Conservation (phyloP, 1,139 yeast genomes). For the Pichia sp. region DNA sequence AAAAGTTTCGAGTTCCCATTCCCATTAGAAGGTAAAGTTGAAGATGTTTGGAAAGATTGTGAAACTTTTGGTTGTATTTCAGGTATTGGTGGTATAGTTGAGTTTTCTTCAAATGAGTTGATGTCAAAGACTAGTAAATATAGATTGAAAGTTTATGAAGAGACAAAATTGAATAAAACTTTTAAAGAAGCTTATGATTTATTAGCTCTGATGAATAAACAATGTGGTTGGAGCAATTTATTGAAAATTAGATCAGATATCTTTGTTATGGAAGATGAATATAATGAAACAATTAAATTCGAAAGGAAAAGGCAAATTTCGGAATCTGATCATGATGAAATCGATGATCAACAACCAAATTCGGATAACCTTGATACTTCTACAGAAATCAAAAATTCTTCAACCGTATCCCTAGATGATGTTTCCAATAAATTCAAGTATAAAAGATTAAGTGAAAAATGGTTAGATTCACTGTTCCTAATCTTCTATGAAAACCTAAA, state of each 20-base stretch:
- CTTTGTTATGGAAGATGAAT: constrained; percentile 94
- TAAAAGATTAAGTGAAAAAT: constrained; percentile 86
- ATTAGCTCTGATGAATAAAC: constrained; percentile 48
- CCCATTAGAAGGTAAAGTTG: constrained; percentile 64
- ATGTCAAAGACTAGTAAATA: constrained; percentile 55
- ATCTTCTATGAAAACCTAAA: constrained; percentile 83
- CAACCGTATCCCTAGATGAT: constrained; percentile 17
- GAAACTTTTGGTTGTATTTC: constrained; percentile 40
- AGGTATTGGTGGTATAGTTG: constrained; percentile 45
- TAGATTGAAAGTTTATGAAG: constrained; percentile 59
- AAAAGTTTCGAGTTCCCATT: constrained; percentile 68
- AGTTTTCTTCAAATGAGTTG: constrained; percentile 37
- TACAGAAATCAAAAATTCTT: constrained; percentile 14
- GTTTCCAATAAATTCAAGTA: constrained; percentile 37
- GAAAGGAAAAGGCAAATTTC: constrained; percentile 12
- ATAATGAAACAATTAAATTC: constrained; percentile 26
- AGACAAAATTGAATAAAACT: constrained; percentile 69
- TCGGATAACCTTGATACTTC: too few relatives aligned
- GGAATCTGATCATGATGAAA: constrained; percentile 1
- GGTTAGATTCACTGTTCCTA: constrained; percentile 87
- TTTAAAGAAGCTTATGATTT: constrained; percentile 74
- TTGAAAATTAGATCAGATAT: constrained; percentile 73
- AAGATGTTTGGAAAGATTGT: constrained; percentile 43
- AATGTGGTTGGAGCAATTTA: constrained; percentile 87
- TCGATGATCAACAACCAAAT: too few relatives aligned